These are phyloP conservation scores for Agarophyton chilense DNA, from an alignment of 23 red algal species.

Conservation along the genomic window DNA sequence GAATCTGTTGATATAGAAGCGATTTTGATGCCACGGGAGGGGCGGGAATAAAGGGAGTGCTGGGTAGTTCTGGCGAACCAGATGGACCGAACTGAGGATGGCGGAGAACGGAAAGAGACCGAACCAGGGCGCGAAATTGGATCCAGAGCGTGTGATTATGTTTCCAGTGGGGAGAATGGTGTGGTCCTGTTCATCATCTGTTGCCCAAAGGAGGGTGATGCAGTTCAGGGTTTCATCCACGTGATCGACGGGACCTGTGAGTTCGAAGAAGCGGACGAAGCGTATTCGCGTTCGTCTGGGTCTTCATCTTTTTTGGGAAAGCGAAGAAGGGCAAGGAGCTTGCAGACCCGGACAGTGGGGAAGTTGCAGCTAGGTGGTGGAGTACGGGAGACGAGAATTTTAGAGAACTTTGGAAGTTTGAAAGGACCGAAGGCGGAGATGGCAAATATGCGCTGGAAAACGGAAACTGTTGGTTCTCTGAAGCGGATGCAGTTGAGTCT, in stretches of 20 bases:
- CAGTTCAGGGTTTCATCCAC: too few species aligned
- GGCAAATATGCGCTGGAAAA: too few species aligned
- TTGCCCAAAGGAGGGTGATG: too few species aligned
- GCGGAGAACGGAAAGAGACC: background rate
- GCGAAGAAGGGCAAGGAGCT: background rate
- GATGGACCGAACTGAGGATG: background rate
- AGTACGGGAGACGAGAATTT: too few species aligned
- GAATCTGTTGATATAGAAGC: too few species aligned
- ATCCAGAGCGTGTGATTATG: background rate
- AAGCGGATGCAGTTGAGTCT: too few species aligned
- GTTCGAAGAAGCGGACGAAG: too few species aligned
- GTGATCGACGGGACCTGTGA: too few species aligned
- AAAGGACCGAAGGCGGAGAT: too few species aligned
- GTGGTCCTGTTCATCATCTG: background rate
- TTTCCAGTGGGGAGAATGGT: background rate
- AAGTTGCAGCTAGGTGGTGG: too few species aligned
- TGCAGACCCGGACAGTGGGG: background rate
- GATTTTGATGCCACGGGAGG: background rate
- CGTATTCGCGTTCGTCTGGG: background rate
- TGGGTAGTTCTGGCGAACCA: background rate
- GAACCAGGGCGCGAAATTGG: background rate
- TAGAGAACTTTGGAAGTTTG: too few species aligned
- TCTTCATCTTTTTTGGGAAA: background rate
- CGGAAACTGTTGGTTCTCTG: too few species aligned
- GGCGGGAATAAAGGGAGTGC: background rate